phyloP scores from a whole-genome alignment of 768 basidiomycete species.

The Boletus reticuloceps region DNA sequence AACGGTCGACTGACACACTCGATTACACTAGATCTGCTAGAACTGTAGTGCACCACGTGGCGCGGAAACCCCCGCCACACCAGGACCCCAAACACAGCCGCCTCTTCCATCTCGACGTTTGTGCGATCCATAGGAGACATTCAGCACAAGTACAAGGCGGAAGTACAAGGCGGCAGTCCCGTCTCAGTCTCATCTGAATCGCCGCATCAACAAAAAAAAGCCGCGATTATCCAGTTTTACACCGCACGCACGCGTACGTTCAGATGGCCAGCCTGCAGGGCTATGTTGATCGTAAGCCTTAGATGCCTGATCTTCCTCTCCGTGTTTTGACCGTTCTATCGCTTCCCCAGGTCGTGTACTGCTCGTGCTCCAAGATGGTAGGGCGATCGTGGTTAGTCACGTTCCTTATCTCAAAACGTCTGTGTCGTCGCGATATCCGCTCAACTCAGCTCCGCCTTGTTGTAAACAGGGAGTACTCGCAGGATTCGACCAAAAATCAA shows the following conservation, averaged over 20 bases:
- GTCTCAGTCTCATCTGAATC: background rate
- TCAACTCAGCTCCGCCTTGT: background rate
- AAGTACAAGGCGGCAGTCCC: too few relatives aligned
- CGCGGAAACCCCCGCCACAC: too few relatives aligned
- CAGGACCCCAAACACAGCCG: too few relatives aligned
- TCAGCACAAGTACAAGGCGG: too few relatives aligned
- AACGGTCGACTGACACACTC: too few relatives aligned
- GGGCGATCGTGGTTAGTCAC: constrained; percentile 81
- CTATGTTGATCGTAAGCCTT: constrained; percentile 81
- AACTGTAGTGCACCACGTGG: too few relatives aligned
- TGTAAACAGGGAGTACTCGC: constrained; percentile 74
- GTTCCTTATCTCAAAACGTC: background rate
- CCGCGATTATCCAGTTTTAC: constrained; percentile 1
- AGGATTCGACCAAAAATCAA: constrained; percentile 94
- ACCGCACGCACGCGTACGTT: constrained; percentile 17
- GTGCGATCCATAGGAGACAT: too few relatives aligned
- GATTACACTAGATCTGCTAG: too few relatives aligned
- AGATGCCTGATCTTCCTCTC: background rate
- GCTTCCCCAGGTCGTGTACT: constrained; percentile 71
- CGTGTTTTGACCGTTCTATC: background rate
- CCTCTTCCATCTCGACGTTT: too few relatives aligned
- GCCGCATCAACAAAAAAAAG: background rate
- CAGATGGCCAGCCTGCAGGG: constrained; percentile 86
- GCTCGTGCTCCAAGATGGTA: constrained; percentile 93
- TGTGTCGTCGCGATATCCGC: too few relatives aligned